phyloP scores from a whole-genome alignment of 768 basidiomycete genomes.

The Amanita brunnescens region DNA sequence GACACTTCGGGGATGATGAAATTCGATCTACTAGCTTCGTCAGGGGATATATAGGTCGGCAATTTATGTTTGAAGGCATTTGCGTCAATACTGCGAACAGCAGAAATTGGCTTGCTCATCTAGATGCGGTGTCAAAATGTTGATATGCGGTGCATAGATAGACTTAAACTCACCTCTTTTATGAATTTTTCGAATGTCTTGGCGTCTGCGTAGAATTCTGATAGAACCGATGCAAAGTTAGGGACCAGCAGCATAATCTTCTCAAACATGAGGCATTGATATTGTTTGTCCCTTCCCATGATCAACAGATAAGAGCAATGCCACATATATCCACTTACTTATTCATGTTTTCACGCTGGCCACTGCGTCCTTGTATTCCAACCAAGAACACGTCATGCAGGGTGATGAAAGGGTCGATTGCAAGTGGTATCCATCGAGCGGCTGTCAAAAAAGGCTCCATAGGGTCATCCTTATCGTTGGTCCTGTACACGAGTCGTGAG shows the following conservation, averaged over 20 bases:
- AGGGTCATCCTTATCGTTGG: not conserved
- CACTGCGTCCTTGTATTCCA: not conserved
- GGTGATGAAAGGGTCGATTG: not conserved
- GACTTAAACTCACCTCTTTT: not conserved
- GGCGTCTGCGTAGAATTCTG: not conserved
- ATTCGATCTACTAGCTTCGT: not conserved
- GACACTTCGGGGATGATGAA: not conserved
- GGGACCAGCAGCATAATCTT: not conserved
- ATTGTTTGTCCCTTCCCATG: not conserved
- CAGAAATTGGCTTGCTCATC: not conserved
- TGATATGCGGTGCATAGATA: not conserved
- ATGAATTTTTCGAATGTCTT: not conserved
- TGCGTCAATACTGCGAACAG: not conserved
- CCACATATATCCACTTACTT: not conserved
- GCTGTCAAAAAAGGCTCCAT: not conserved
- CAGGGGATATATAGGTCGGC: not conserved
- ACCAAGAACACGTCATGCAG: not conserved
- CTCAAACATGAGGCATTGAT: constrained; percentile 3
- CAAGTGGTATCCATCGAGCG: constrained; percentile 1
- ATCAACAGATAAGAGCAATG: not conserved
- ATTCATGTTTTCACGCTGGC: not conserved
- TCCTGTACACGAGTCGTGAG: not conserved
- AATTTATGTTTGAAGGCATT: not conserved
- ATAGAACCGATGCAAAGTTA: not conserved
- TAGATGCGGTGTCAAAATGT: not conserved